Base-by-base conservation (phyloP, 495 filamentous ascomycete species). In the Cercophora newfieldiana region DNA sequence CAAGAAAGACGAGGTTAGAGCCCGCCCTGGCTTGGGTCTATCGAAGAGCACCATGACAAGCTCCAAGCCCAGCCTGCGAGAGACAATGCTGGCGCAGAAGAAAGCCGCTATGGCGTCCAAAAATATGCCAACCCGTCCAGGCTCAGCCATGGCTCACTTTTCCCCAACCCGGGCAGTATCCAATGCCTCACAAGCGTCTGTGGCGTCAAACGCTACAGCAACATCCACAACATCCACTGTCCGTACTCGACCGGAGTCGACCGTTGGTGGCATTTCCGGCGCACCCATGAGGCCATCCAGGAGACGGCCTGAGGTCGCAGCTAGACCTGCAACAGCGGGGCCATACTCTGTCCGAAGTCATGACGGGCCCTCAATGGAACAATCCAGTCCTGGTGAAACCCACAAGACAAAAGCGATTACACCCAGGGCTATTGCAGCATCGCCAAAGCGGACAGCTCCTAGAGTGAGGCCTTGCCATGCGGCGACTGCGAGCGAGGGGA, bases 21-120 rank as follows among this genome's bases (percentile, higher is more conserved):
- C 69, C 21, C 81, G 83, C 12, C 81, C 82, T 28, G 85, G 82
- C 25, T 48, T 85, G 51, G 83, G 86, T 22, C 79, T 88, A 59
- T 81, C 85, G 25, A 87, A 85, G 71, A 86, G 85, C 68, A 85
- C 86, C 29, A 73, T 82, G 71, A 68, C 76, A 72, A 61, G 87
- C 79, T 66, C 86, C 79, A 76, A 85, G 88, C 76, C 92, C 81
- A 85, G 82, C 53, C 55, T 87, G 19, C 79, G 82, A 64, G 93
- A 97, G 65, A 86, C 90, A 7, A 94, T 97, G 78, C 82, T 93
- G 61, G 92, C 91, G 5, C 89, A 93, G 66, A 94, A 93, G 78
- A 91, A 86, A 28, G 84, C 85, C 18, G 61, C 61, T 47, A 77
- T 86, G 58, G 82, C 83, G 61, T 77, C 83, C 26, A 89, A 83